Evolutionary conservation across 2,329 filamentous ascomycete genomes (phyloP).

Genomic region (Coniochaeta prunicola): DNA sequence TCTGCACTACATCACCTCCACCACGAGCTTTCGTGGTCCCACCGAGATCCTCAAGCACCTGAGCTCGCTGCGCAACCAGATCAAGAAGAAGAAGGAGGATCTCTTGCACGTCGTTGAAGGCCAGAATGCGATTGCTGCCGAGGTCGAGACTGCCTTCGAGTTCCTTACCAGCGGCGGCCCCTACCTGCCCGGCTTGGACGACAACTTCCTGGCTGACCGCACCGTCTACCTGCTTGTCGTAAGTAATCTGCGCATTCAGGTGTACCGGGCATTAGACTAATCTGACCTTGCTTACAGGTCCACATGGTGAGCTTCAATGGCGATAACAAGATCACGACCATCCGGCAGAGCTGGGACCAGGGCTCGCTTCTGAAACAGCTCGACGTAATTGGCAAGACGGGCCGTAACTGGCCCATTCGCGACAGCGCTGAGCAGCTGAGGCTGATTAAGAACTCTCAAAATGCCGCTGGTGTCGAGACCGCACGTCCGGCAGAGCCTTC

Average conservation of each 20-base stretch:
- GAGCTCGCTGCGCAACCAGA: constrained; percentile 58
- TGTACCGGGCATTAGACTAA: not conserved
- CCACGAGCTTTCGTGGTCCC: constrained; percentile 63
- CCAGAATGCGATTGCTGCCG: constrained; percentile 60
- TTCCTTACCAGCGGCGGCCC: constrained; percentile 75
- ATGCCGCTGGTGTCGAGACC: constrained; percentile 28
- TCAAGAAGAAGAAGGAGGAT: constrained; percentile 78
- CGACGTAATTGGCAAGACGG: constrained; percentile 84
- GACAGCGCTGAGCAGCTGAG: constrained; percentile 79
- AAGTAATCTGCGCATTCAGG: constrained; percentile 28
- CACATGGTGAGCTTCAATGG: constrained; percentile 83
- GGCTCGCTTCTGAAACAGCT: constrained; percentile 86
- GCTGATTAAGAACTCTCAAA: constrained; percentile 59
- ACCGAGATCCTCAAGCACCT: constrained; percentile 80
- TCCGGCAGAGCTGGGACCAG: constrained; percentile 94
- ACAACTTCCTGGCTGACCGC: constrained; percentile 86
- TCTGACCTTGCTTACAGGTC: constrained; percentile 41
- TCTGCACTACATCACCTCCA: constrained; percentile 85
- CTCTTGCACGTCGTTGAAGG: constrained; percentile 69
- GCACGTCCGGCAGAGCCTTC: constrained; percentile 6
- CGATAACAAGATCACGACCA: constrained; percentile 67
- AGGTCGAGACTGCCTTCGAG: constrained; percentile 76
- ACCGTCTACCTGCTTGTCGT: constrained; percentile 76
- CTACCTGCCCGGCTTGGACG: constrained; percentile 83
- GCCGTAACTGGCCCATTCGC: constrained; percentile 90